Base-by-base conservation (phyloP, 2,329 filamentous ascomycete species). In the Pezicula radicicola region DNA sequence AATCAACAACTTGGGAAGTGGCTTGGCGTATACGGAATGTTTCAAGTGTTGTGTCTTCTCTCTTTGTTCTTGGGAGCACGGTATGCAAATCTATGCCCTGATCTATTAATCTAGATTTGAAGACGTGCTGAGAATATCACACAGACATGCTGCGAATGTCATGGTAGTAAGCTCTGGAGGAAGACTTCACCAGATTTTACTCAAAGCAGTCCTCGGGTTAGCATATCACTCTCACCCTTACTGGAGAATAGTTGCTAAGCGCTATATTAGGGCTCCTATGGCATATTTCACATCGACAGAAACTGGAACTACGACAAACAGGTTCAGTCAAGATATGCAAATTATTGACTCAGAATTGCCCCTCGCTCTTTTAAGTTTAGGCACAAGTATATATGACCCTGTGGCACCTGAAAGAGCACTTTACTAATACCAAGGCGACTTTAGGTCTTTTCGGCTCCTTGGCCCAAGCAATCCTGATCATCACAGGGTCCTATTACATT, bases 121-220 rank as follows among this genome's bases (percentile, higher is more conserved):
- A 53, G 45, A n/a, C 25, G 51, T 16, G 18, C 53, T 36, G 33
- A 8, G 33, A 36, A 9, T 10, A 49, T 35, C 49, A 47, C 30
- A 72, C 70, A 69, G 72, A 79, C 55, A 74, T 80, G 41, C 74
- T 80, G 27, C 73, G 66, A 3, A 79, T 81, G 74, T 74, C 80
- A 3, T 77, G 77, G 3, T 72, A 71, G 30, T 79, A 77, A n/a
- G 76, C 75, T 3, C 69, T 73, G 49, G 68, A 59, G 39, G n/a
- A n/a, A n/a, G n/a, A n/a, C 76, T 81, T 51, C 79, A 82, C 53
- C 66, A 66, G 48, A 72, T 65, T 41, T 65, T 81, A 1, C 64
- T 81, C 8, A 66, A 68, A 8, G 76, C 76, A 2, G 76, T 79
- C 9, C 35, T 53, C 10, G 18, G 39, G 39, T 41, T n/a, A n/a